Conservation (phyloP, 495 filamentous ascomycete species). For the Platismatia glauca region DNA sequence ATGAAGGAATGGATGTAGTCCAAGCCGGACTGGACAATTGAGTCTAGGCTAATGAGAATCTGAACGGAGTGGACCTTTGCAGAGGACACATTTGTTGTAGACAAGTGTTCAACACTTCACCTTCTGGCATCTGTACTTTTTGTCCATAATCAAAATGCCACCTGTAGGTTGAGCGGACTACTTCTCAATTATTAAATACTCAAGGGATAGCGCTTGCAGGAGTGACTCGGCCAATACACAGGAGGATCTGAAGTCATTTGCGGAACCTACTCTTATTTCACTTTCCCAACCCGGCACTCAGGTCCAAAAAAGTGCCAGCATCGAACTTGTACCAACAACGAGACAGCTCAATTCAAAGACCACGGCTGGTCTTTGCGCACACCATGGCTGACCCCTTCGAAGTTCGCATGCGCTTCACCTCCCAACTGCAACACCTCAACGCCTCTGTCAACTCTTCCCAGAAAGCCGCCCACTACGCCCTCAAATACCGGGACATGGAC, state of each 20-base stretch:
- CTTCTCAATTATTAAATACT: too few species aligned
- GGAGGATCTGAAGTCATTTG: neutral
- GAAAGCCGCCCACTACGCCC: conserved; percentile 89
- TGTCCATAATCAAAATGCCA: too few species aligned
- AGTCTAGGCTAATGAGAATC: too few species aligned
- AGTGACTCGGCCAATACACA: too few species aligned
- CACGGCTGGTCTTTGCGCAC: neutral
- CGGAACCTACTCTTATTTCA: neutral
- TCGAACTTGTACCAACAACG: neutral
- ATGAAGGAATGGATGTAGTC: too few species aligned
- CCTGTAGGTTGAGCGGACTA: too few species aligned
- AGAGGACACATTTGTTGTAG: too few species aligned
- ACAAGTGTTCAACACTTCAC: too few species aligned
- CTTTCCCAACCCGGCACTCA: neutral
- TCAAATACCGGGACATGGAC: conserved; percentile 84
- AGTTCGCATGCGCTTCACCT: conserved; percentile 93
- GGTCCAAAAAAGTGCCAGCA: neutral
- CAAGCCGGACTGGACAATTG: too few species aligned
- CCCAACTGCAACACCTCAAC: conserved; percentile 76
- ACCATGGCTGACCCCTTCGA: conserved; percentile 91
- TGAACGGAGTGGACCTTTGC: too few species aligned
- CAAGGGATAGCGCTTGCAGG: too few species aligned
- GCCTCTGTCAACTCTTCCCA: conserved; percentile 80
- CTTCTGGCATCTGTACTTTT: too few species aligned
- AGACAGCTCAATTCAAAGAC: neutral